A percentile compares a stretch with the other conserved stretches of the same genome.
These are phyloP conservation scores for Aethionema arabicum DNA, from an alignment of 345 rosid species.

Conservation along the genomic window DNA sequence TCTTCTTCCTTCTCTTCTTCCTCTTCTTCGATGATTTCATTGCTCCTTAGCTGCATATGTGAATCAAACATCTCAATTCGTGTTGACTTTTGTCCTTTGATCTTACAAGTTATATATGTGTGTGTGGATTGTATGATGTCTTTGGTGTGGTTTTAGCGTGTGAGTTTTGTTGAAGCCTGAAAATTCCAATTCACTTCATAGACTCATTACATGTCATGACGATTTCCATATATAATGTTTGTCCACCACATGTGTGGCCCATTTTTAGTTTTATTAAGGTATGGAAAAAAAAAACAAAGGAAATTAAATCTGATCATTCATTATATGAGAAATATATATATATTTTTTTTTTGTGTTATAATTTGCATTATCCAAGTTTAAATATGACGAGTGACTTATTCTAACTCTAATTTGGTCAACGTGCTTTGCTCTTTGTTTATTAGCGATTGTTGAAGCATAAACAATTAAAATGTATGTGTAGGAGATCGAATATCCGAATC, in stretches of 20 bases:
- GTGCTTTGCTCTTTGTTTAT: slow-evolving; percentile 26
- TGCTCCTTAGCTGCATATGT: slow-evolving; percentile 24
- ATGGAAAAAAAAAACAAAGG: not conserved
- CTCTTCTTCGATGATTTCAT: slow-evolving; percentile 30
- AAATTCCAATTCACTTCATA: slow-evolving; percentile 14
- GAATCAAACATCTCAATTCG: slow-evolving; percentile 6
- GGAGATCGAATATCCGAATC: slow-evolving; percentile 35
- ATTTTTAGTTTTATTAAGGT: not conserved
- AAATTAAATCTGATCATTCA: not conserved
- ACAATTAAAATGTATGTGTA: slow-evolving; percentile 5
- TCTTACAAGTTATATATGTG: slow-evolving; percentile 13
- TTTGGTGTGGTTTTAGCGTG: slow-evolving; percentile 25
- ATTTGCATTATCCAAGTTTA: slow-evolving; percentile 20
- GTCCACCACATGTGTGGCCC: slow-evolving; percentile 25
- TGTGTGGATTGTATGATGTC: slow-evolving; percentile 19
- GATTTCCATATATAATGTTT: slow-evolving; percentile 22
- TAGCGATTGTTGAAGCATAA: slow-evolving; percentile 15
- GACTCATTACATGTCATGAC: slow-evolving; percentile 18
- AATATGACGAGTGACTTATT: not conserved
- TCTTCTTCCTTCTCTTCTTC: slow-evolving; percentile 34
- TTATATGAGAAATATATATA: not conserved
- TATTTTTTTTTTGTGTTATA: not conserved
- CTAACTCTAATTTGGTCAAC: slow-evolving; percentile 17
- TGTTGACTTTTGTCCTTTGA: slow-evolving; percentile 31
- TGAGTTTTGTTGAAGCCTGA: slow-evolving; percentile 31